These are phyloP conservation scores for Tetrahymena malaccensis DNA, from an alignment of 73 alveolate species.

Conservation along the genomic window DNA sequence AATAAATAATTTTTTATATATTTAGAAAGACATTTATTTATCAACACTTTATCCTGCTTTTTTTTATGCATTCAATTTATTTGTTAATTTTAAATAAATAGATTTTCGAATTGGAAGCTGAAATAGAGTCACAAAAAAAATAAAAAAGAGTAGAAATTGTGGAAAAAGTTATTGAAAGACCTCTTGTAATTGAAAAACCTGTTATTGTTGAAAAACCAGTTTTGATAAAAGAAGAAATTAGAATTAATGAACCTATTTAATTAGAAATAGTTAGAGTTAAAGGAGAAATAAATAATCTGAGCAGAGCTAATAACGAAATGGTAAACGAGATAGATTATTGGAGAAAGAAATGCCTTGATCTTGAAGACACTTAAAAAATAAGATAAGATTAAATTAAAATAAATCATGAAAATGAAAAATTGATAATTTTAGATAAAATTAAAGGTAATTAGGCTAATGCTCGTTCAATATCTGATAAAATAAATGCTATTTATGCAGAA, in stretches of 20 bases:
- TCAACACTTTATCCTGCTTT: too few species aligned
- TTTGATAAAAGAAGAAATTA: not conserved
- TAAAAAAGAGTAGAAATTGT: not conserved
- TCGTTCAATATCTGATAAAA: not conserved
- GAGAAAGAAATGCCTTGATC: not conserved
- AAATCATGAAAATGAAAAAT: not conserved
- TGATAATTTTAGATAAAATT: not conserved
- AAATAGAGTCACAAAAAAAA: not conserved
- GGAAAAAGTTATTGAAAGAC: not conserved
- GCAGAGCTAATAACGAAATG: not conserved
- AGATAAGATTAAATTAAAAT: not conserved
- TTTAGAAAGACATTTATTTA: too few species aligned
- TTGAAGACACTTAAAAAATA: not conserved
- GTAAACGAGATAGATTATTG: not conserved
- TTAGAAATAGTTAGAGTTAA: not conserved
- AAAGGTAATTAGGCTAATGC: not conserved
- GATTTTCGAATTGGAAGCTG: not conserved
- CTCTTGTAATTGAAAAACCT: not conserved
- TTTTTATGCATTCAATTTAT: too few species aligned
- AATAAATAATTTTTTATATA: too few species aligned
- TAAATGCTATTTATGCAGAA: not conserved
- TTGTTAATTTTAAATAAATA: not conserved
- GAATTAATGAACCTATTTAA: not conserved
- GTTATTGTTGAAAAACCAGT: not conserved
- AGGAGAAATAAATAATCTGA: not conserved